Evolutionary conservation across 352 stramenopile species (phyloP).

Genomic region (Phytophthora kernoviae): DNA sequence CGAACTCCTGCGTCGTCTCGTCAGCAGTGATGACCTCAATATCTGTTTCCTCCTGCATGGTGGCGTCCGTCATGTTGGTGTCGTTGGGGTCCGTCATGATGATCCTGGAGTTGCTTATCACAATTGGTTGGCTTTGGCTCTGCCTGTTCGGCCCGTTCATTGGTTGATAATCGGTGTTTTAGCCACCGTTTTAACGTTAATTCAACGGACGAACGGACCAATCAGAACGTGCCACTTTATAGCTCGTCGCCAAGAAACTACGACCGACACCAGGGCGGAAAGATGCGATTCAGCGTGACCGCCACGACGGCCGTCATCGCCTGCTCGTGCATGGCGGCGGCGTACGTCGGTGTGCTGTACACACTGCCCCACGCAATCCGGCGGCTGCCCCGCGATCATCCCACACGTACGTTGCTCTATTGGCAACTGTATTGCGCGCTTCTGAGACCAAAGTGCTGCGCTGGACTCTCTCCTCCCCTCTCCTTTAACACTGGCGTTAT

Average conservation of each 20-base stretch:
- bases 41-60: slow-evolving; percentile 55
- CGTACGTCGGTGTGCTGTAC: slow-evolving; percentile 89
- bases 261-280: slow-evolving; percentile 18
- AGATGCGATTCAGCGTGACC: slow-evolving; percentile 84
- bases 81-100: slow-evolving; percentile 21
- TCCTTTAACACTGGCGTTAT: not conserved
- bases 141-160: not conserved
- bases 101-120: slow-evolving; percentile 14
- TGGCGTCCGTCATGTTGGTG: slow-evolving; percentile 33
- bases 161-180: not conserved
- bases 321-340: slow-evolving; percentile 81
- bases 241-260: slow-evolving; percentile 6
- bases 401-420: slow-evolving; percentile 59
- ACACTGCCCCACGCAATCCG: slow-evolving; percentile 77
- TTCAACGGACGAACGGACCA: slow-evolving; percentile 18
- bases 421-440: not conserved
- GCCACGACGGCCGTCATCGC: slow-evolving; percentile 66
- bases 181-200: too few relatives aligned
- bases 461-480: not conserved
- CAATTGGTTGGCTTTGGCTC: slow-evolving; percentile 29
- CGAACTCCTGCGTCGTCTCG: slow-evolving; percentile 83
- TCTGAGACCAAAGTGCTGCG: not conserved
- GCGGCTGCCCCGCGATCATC: slow-evolving; percentile 80
- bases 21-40: slow-evolving; percentile 86
- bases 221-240: slow-evolving; percentile 43